Conservation (phyloP, 495 filamentous ascomycete species). For the Ramalina peruviana region DNA sequence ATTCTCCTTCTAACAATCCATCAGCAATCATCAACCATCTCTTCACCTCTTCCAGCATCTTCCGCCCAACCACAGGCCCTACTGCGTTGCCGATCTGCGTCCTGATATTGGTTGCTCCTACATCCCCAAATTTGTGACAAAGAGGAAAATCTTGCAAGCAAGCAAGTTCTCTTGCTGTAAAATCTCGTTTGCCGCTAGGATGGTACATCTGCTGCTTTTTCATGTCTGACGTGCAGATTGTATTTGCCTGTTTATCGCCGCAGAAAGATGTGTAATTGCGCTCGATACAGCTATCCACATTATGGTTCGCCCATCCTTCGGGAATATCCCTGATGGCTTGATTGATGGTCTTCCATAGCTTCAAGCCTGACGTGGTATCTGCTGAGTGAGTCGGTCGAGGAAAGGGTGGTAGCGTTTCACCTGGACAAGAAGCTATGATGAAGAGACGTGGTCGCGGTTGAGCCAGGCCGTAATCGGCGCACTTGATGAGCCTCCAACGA, state of each 20-base stretch:
- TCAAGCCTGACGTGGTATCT: conserved; percentile 19
- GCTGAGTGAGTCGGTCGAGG: conserved; percentile 52
- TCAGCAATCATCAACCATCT: conserved; percentile 45
- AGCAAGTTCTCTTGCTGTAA: conserved; percentile 62
- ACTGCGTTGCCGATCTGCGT: conserved; percentile 85
- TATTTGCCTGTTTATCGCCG: conserved; percentile 35
- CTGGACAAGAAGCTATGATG: conserved; percentile 67
- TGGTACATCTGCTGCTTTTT: conserved; percentile 48
- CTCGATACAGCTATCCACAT: conserved; percentile 24
- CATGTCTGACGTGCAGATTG: conserved; percentile 58
- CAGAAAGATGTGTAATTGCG: conserved; percentile 22
- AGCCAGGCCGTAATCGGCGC: conserved; percentile 46
- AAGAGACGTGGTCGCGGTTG: conserved; percentile 51
- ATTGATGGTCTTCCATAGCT: conserved; percentile 30
- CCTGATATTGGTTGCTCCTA: conserved; percentile 23
- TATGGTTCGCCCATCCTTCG: conserved; percentile 27
- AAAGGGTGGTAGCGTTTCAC: conserved; percentile 57
- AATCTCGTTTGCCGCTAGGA: conserved; percentile 49
- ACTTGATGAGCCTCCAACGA: conserved; percentile 38
- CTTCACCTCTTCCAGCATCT: conserved; percentile 44
- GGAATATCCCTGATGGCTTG: conserved; percentile 34
- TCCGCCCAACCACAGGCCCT: conserved; percentile 47
- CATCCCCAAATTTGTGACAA: conserved; percentile 41
- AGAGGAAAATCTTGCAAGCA: conserved; percentile 62
- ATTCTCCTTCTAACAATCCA: conserved; percentile 8